A percentile compares a stretch with the other conserved stretches of the same genome.
Evolutionary conservation across 208 protist species (phyloP).

Genomic region (Strigomonas culicis): DNA sequence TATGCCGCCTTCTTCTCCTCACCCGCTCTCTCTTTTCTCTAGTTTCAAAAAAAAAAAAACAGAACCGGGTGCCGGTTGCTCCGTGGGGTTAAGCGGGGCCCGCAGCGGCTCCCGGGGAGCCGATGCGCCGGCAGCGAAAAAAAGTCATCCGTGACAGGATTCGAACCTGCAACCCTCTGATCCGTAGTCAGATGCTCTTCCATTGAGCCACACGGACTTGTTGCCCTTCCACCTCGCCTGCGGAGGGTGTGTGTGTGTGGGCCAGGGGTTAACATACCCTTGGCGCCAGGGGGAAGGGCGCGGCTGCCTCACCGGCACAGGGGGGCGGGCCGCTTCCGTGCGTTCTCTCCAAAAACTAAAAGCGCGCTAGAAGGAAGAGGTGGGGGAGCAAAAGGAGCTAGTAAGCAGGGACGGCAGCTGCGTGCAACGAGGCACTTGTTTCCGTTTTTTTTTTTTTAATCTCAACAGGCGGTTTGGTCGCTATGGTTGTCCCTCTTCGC

Average conservation of each 20-base stretch:
- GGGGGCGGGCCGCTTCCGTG: too few species aligned
- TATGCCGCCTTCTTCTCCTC: not conserved
- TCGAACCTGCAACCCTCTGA: conserved; percentile 89
- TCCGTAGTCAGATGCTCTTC: conserved; percentile 90
- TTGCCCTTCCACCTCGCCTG: not conserved
- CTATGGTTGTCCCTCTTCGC: too few species aligned
- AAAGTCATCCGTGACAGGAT: conserved; percentile 85
- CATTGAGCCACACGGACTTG: conserved; percentile 82
- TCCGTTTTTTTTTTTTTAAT: too few species aligned
- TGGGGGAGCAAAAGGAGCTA: not conserved
- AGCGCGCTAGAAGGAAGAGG: not conserved
- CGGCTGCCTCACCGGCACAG: not conserved
- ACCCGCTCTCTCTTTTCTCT: not conserved
- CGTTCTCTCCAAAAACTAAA: not conserved
- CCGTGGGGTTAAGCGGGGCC: too few species aligned
- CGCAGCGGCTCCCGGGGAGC: not conserved
- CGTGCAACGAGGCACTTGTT: too few species aligned
- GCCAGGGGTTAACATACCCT: not conserved
- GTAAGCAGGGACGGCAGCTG: too few species aligned
- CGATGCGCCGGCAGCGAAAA: conserved; percentile 5
- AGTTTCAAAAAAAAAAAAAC: conserved; percentile 4
- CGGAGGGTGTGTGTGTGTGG: too few species aligned
- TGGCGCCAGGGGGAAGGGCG: too few species aligned
- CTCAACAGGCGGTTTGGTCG: too few species aligned
- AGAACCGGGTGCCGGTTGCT: not conserved